A percentile compares a stretch with the other conserved stretches of the same genome.
phyloP scores from a whole-genome alignment of 768 basidiomycete species.

The Rhizopogon vinicolor region DNA sequence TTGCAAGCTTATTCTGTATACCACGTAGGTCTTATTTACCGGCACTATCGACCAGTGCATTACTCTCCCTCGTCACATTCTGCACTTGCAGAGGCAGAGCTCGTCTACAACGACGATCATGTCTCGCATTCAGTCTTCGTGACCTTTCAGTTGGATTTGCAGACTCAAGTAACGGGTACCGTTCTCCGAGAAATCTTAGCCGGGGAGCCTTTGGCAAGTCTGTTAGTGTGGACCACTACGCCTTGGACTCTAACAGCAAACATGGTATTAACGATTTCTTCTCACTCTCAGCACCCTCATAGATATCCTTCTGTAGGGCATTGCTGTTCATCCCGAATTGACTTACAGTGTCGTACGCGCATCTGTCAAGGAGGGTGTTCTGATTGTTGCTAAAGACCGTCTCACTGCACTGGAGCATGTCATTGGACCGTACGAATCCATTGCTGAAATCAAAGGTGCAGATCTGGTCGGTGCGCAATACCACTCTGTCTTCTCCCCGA shows the following conservation, averaged over 20 bases:
- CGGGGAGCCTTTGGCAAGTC: conserved; percentile 31
- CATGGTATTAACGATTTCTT: conserved; percentile 53
- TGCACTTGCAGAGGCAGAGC: conserved; percentile 92
- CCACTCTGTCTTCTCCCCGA: conserved; percentile 50
- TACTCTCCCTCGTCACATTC: conserved; percentile 95
- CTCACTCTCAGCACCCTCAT: background rate
- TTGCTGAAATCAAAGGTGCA: conserved; percentile 26
- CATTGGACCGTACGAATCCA: conserved; percentile 14
- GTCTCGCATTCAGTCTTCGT: conserved; percentile 87
- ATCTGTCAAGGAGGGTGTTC: conserved; percentile 19
- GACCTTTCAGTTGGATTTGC: conserved; percentile 56
- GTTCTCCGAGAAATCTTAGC: conserved; percentile 29
- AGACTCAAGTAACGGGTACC: conserved; percentile 12
- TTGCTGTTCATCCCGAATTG: conserved; percentile 77
- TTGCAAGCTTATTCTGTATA: background rate
- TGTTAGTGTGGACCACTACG: conserved; percentile 96
- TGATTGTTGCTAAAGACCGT: conserved; percentile 52
- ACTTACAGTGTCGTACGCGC: conserved; percentile 54
- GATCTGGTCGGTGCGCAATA: conserved; percentile 62
- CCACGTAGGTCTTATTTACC: conserved; percentile 69
- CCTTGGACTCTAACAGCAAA: conserved; percentile 97
- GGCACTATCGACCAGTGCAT: conserved; percentile 86
- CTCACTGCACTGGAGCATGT: conserved; percentile 29
- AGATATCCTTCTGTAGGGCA: conserved; percentile 54
- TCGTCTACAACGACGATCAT: conserved; percentile 87